Evolutionary conservation across 1,284 basidiomycete species (phyloP), one percentile per base, ranked within the genome.

Genomic region (Cryptococcus sp.): DNA sequence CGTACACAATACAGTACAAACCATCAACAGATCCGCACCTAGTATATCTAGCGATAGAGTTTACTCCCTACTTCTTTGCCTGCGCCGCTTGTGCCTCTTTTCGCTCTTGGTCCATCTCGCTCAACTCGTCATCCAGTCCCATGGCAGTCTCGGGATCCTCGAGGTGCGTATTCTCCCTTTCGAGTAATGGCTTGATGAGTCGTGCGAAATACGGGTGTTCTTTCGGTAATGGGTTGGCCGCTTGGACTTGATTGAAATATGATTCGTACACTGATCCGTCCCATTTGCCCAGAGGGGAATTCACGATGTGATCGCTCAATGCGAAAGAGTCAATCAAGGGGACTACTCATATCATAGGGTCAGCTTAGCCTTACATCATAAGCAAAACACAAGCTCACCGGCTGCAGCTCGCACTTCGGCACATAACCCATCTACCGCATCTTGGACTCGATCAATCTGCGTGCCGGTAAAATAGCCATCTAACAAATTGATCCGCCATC

Each of bases 281-380:
- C 67, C 77, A 80, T 57, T 77, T 74, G 40, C 81, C 83, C 37
- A 84, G 78, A 25, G 83, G 83, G 48, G 81, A 82, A 75, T 84
- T 84, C 76, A 84, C 76, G 57, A 84, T 80, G 74, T 83, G 82
- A 72, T 84, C 83, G 46, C 78, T 78, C 37, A 82, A 78, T 15
- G 79, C 79, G 66, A 84, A 84, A 38, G 80, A 74, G 73, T 84
- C 83, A 58, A 83, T 72, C 40, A 83, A 74, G 11, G 81, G 80
- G 43, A 81, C 78, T 75, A 44, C 5, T 10, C 29, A 34, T 5
- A 13, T 10, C 8, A 13, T 34, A 5, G 5, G 13, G 3, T 34
- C 8, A 34, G 29, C 29, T 34, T 10, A 10, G 8, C 8, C 29
- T 34, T 4, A 34, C 8, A 10, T 10, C 29, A 34, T 29, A 34